Evolutionary conservation across 805 yeast species (phyloP), one percentile per base, ranked within the genome.

Genomic region (Torulaspora gathmanii): DNA sequence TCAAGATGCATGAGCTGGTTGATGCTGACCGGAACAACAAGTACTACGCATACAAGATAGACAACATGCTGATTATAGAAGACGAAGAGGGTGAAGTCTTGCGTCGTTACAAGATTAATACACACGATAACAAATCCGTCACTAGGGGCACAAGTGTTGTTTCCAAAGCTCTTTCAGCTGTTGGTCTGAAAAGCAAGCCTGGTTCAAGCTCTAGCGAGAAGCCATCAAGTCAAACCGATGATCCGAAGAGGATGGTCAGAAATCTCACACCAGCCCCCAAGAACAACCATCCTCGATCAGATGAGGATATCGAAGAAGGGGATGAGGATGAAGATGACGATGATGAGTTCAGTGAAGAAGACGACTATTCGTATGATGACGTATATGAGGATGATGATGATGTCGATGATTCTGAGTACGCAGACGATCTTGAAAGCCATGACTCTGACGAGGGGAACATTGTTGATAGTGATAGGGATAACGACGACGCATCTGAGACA

Each of bases 31-130:
- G 46, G 5, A 42, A 42, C 17, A 54, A 58, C 19, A 66, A 65
- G 45, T 69, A 64, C 54, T 79, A 70, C 65, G 98, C 96, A 1
- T 91, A 82, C 64, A 85, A 83, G 64, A 72, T 86, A 33, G 93
- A 83, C 59, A 81, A 87, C 56, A 72, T 80, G 47, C 77, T 93
- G 44, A 74, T 88, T 47, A 83, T 93, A 46, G 99, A 91, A 64
- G 86, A 89, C 57, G 86, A 79, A 36, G 95, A 90, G 10, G 99
- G 98, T 52, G 98, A 91, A 55, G 79, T 93, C 45, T 71, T 93
- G 37, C 80, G 96, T 58, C 74, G 95, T 42, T 91, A 89, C 66
- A 76, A 71, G 55, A 81, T 90, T 42, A 86, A 82, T 56, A 75
- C 78, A 3, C 87, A 81, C 53, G 50, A 42, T 5, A 37, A 45